A percentile compares a stretch with the other conserved stretches of the same genome.
Evolutionary conservation across 2,329 filamentous ascomycete genomes (phyloP).

Genomic region (Capronia coronata): DNA sequence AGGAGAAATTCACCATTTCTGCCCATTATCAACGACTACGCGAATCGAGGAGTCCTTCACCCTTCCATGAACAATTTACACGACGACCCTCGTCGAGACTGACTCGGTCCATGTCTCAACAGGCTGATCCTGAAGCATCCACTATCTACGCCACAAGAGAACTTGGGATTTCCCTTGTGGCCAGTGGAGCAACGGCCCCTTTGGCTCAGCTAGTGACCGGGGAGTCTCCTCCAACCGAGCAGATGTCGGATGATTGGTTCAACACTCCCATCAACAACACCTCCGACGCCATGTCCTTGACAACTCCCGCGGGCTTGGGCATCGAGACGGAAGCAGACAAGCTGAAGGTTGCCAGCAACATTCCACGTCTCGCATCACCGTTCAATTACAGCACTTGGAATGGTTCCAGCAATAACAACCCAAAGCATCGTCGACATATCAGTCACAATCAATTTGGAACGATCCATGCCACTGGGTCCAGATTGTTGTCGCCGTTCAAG

Average conservation of each 20-base stretch:
- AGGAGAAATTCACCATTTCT: slow-evolving; percentile 55
- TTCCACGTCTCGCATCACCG: slow-evolving; percentile 44
- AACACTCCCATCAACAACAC: slow-evolving; percentile 32
- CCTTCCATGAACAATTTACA: slow-evolving; percentile 41
- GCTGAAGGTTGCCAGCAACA: slow-evolving; percentile 24
- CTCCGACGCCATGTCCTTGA: slow-evolving; percentile 16
- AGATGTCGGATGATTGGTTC: slow-evolving; percentile 33
- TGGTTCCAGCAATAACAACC: slow-evolving; percentile 35
- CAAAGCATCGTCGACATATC: slow-evolving; percentile 29
- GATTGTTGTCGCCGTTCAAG: slow-evolving; percentile 49
- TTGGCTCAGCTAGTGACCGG: slow-evolving; percentile 34
- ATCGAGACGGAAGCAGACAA: slow-evolving; percentile 23
- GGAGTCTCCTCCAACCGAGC: slow-evolving; percentile 27
- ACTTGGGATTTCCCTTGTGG: slow-evolving; percentile 41
- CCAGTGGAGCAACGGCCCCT: slow-evolving; percentile 36
- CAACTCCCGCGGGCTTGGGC: slow-evolving; percentile 23
- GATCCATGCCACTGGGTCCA: slow-evolving; percentile 40
- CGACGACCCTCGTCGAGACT: slow-evolving; percentile 27
- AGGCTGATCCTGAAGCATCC: slow-evolving; percentile 25
- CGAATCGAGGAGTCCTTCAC: slow-evolving; percentile 55
- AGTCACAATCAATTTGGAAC: slow-evolving; percentile 38
- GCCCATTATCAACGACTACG: slow-evolving; percentile 60
- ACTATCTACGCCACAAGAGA: slow-evolving; percentile 40
- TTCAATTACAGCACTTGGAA: slow-evolving; percentile 46
- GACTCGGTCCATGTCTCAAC: slow-evolving; percentile 21